These are phyloP conservation scores for Sugiyamaella mastotermitis DNA, from an alignment of 805 yeast species.

Conservation along the genomic window DNA sequence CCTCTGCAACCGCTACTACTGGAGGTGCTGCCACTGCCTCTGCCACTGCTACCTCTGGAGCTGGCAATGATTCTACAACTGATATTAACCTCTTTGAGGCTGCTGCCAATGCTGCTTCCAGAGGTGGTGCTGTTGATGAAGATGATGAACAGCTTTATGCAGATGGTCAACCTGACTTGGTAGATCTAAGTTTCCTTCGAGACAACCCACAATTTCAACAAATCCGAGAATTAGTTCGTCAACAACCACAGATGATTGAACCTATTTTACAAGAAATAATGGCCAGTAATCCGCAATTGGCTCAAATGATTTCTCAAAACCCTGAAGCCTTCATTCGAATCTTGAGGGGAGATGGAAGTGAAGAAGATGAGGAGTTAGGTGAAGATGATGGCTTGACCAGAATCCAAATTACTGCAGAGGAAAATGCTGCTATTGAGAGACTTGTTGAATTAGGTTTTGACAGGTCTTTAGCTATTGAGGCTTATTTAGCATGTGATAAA, in stretches of 20 bases:
- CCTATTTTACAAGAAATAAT: conserved; percentile 78
- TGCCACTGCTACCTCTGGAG: conserved; percentile 18
- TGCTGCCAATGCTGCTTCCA: conserved; percentile 24
- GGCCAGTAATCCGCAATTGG: conserved; percentile 76
- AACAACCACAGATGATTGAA: conserved; percentile 84
- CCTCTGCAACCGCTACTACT: conserved; percentile 3
- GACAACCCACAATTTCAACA: conserved; percentile 39
- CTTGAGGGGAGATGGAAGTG: conserved; percentile 44
- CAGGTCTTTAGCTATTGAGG: conserved; percentile 79
- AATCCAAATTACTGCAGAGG: conserved; percentile 69
- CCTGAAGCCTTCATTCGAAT: conserved; percentile 86
- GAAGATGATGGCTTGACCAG: conserved; percentile 43
- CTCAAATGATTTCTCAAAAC: conserved; percentile 53
- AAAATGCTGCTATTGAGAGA: conserved; percentile 82
- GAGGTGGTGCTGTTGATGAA: conserved; percentile 31
- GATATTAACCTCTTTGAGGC: conserved; percentile 37
- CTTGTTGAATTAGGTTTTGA: conserved; percentile 92
- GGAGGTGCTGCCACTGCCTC: conserved; percentile 12
- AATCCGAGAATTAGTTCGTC: conserved; percentile 70
- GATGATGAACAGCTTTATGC: conserved; percentile 17
- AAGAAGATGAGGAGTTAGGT: conserved; percentile 43
- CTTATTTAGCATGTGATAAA: conserved; percentile 95
- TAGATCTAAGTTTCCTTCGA: conserved; percentile 34
- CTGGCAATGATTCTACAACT: conserved; percentile 20
- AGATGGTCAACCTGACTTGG: conserved; percentile 28